Base-by-base conservation (phyloP, 345 rosid species). In the Hibiscus mutabilis region DNA sequence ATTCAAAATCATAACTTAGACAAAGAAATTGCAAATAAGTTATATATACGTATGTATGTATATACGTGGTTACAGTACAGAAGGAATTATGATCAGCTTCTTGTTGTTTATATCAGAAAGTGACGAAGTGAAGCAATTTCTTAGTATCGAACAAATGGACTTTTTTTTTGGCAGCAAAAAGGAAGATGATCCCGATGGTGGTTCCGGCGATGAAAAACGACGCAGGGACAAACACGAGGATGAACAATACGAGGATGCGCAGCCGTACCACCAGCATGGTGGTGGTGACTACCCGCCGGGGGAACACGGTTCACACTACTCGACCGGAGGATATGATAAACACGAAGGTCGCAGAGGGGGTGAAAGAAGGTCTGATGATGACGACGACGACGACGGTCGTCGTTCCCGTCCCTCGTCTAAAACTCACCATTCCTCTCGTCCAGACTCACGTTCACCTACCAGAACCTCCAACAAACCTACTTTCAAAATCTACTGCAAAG, bases 401-500 rank as follows among this genome's bases (percentile, higher is more conserved):
- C 24, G 24, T 53, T 21, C 24, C 3, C 24, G 19, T 53, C 24
- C 12, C 11, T 19, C 59, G 19, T 53, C 58, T 53, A 8, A 18
- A 8, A 8, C 13, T 0, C 4, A 53, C 58, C 24, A 19, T 18
- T 53, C 22, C 10, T 19, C 59, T 21, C 13, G 21, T 55, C 27
- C 59, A 9, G 14, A 19, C 19, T 55, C 59, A 40, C 40, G 46
- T 7, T 59, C 74, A 15, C 79, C 24, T 29, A 22, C 88, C 2
- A 79, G 81, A 8, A 77, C 89, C 35, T 81, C 88, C 5, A 77
- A 77, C 4, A 88, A 82, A 22, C 76, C 86, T 16, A 81, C 90
- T 22, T 74, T 76, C 47, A 89, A 78, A 82, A 86, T 91, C 71
- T 87, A 75, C 58, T 82, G 85, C 65, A 91, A 88, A 80, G 94